Percentiles rank a stretch among this genome's conserved stretches.
These are phyloP conservation scores for Trichoderma sp. DNA, from an alignment of 2,329 filamentous ascomycete genomes.

Conservation along the genomic window DNA sequence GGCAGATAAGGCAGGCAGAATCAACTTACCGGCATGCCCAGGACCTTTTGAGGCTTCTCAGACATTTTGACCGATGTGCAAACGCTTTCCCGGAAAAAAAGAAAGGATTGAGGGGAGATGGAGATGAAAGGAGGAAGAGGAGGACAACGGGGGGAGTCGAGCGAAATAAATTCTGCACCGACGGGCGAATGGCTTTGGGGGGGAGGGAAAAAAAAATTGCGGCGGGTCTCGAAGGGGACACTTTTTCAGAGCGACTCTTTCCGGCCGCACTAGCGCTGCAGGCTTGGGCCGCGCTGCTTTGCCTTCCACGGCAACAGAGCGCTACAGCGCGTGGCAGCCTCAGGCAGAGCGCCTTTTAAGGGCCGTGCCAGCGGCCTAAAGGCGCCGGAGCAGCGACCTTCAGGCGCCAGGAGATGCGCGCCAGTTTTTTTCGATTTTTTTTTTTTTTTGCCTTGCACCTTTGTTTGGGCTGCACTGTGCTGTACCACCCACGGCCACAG, in stretches of 20 bases:
- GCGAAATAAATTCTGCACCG: conserved; percentile 47
- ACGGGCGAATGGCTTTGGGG: conserved; percentile 44
- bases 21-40: conserved; percentile 66
- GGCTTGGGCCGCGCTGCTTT: conserved; percentile 17
- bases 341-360: conserved; percentile 28
- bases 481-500: conserved; percentile 7
- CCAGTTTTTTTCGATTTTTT: neutral
- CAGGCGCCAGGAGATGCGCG: conserved; percentile 17
- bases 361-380: conserved; percentile 2
- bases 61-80: conserved; percentile 52
- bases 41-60: conserved; percentile 54
- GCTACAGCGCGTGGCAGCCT: conserved; percentile 31
- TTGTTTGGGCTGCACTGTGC: conserved; percentile 6
- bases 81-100: conserved; percentile 43
- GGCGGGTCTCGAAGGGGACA: conserved; percentile 45
- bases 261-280: conserved; percentile 39
- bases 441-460: neutral
- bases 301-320: conserved; percentile 34
- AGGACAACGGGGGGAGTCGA: conserved; percentile 41
- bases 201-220: conserved; percentile 50
- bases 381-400: neutral
- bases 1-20: conserved; percentile 30
- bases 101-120: conserved; percentile 64
- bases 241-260: conserved; percentile 40
- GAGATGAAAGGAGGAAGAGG: conserved; percentile 45